Percentiles rank a stretch among this genome's conserved stretches.
These are phyloP conservation scores for Massariosphaeria phaeospora DNA, from an alignment of 495 filamentous ascomycete genomes.

Conservation along the genomic window DNA sequence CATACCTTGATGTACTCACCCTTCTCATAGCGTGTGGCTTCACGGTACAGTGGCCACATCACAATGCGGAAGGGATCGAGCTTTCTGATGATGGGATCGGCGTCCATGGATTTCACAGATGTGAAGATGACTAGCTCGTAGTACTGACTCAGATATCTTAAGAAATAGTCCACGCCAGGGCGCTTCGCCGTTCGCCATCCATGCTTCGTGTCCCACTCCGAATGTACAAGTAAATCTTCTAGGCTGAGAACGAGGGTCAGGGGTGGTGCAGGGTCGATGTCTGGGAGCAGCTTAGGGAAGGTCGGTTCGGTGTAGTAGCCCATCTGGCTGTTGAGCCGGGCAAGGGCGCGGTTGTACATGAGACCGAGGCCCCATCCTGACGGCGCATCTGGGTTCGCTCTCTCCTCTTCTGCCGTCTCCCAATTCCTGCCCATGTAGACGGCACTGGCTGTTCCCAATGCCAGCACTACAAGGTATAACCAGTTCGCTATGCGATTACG, in stretches of 20 bases:
- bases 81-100: slow-evolving; percentile 83
- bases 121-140: slow-evolving; percentile 97
- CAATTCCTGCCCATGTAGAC: slow-evolving; percentile 80
- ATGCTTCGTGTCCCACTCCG: slow-evolving; percentile 86
- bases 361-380: slow-evolving; percentile 67
- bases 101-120: slow-evolving; percentile 70
- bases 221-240: slow-evolving; percentile 90
- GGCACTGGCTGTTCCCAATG: slow-evolving; percentile 49
- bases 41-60: slow-evolving; percentile 89
- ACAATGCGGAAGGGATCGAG: slow-evolving; percentile 95
- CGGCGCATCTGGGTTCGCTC: slow-evolving; percentile 61
- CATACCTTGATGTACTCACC: slow-evolving; percentile 94
- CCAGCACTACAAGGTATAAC: slow-evolving; percentile 53
- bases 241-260: slow-evolving; percentile 89
- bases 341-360: slow-evolving; percentile 73
- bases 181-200: slow-evolving; percentile 95
- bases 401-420: slow-evolving; percentile 66
- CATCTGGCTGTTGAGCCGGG: slow-evolving; percentile 65
- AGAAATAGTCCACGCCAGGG: slow-evolving; percentile 93
- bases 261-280: slow-evolving; percentile 70
- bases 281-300: slow-evolving; percentile 88
- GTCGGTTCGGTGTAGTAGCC: slow-evolving; percentile 94
- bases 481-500: slow-evolving; percentile 65
- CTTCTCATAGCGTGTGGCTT: slow-evolving; percentile 90
- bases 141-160: slow-evolving; percentile 93